phyloP scores from a whole-genome alignment of 768 basidiomycete species.

The Amanita muscaria region DNA sequence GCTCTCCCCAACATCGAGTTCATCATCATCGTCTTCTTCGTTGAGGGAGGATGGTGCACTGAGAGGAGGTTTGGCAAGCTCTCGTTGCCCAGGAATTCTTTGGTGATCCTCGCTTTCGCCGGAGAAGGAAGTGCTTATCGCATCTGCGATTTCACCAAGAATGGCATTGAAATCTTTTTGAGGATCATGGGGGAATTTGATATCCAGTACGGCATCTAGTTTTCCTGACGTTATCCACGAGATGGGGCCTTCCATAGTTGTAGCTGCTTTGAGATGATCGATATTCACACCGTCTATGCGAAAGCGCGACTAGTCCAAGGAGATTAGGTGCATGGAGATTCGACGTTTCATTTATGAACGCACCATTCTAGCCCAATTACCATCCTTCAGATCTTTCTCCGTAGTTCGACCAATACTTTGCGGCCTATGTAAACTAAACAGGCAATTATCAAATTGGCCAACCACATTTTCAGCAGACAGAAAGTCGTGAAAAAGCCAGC shows the following conservation, averaged over 20 bases:
- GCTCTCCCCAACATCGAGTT: constrained; percentile 20
- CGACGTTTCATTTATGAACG: constrained; percentile 12
- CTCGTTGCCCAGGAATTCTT: constrained; percentile 78
- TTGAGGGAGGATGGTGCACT: constrained; percentile 42
- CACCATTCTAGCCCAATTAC: constrained; percentile 86
- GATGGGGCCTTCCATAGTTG: constrained; percentile 78
- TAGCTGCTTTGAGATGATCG: constrained; percentile 85
- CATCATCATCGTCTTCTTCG: constrained; percentile 26
- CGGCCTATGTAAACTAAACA: constrained; percentile 93
- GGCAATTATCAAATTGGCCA: constrained; percentile 95
- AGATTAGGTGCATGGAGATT: neutral
- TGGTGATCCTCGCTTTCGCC: constrained; percentile 28
- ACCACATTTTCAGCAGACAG: constrained; percentile 92
- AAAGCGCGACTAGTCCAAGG: constrained; percentile 71
- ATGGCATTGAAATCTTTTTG: constrained; percentile 70
- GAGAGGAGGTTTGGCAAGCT: constrained; percentile 80
- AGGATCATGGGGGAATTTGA: constrained; percentile 87
- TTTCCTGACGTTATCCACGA: constrained; percentile 98
- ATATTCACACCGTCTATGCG: constrained; percentile 95
- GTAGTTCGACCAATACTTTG: constrained; percentile 92
- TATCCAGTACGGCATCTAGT: constrained; percentile 93
- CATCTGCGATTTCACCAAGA: constrained; percentile 85
- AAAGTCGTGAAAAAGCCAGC: constrained; percentile 95
- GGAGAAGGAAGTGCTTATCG: constrained; percentile 60
- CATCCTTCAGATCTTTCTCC: constrained; percentile 76